phyloP scores from a whole-genome alignment of 2,329 filamentous ascomycete species.

The Macrophomina tecta region DNA sequence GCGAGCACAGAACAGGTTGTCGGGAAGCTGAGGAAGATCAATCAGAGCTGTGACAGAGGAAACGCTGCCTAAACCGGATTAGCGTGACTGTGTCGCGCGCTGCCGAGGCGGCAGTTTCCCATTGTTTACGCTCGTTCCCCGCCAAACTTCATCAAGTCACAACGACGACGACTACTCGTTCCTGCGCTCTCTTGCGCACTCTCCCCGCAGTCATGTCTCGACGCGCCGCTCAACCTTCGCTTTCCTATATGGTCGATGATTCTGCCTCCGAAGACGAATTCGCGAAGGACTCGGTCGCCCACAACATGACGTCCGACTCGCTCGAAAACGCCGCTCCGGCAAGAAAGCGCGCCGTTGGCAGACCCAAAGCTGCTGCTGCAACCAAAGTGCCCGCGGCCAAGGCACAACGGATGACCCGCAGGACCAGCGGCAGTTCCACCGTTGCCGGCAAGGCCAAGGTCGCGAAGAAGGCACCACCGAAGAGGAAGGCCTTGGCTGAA shows the following conservation, averaged over 20 bases:
- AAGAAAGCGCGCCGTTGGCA: conserved; percentile 35
- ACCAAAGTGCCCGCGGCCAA: conserved; percentile 39
- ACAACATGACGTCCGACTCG: conserved; percentile 48
- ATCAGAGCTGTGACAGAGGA: not conserved
- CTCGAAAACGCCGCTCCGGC: conserved; percentile 45
- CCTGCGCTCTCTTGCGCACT: not conserved
- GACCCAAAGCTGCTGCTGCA: conserved; percentile 37
- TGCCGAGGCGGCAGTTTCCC: not conserved
- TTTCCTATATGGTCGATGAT: conserved; percentile 48
- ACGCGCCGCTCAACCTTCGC: conserved; percentile 39
- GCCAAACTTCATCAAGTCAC: not conserved
- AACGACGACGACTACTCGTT: not conserved
- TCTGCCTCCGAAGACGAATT: conserved; percentile 51
- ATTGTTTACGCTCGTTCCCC: conserved; percentile 21
- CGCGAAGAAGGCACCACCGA: conserved; percentile 37
- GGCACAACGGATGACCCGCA: conserved; percentile 44
- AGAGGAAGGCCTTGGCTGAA: conserved; percentile 51
- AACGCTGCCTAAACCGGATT: not conserved
- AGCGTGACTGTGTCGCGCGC: conserved; percentile 12
- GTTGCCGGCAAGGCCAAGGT: conserved; percentile 39
- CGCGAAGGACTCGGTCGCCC: conserved; percentile 42
- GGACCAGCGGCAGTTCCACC: conserved; percentile 43
- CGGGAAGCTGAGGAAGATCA: not conserved
- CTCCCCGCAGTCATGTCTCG: conserved; percentile 39
- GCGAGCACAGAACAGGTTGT: no score